Evolutionary conservation across 306 rosid species (phyloP), one percentile per base, ranked within the genome.

Genomic region (Cicer judaicum): DNA sequence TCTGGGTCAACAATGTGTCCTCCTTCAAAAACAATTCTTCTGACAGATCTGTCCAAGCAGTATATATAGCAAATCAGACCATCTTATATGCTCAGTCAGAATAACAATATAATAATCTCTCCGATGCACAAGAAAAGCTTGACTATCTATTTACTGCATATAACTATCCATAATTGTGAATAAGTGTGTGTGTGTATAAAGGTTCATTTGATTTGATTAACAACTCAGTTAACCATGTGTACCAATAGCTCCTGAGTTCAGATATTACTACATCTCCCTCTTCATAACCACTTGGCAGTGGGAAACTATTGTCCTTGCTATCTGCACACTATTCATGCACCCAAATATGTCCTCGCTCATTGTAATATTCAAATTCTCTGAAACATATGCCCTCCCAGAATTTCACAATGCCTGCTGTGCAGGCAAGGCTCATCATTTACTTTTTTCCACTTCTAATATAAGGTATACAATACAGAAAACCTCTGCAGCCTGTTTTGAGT

Each of bases 21-120:
- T 83, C 99, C 99, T 86, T 95, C 99, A 63, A 95, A 95, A 68
- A 90, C 92, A 78, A 92, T 89, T 86, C 99, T 92, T 82, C 98
- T 83, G 78, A 83, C 81, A 81, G 85, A 87, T 82, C 99, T 95
- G 90, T 78, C 72, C 38, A 66, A 68, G 73, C 15, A 80, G 67
- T 65, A 54, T 65, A 46, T 18, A 50, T 18, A 43, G 76, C n/a
- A 44, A 64, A 39, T 80, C 38, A 73, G 49, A 54, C 43, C 48
- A 21, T 81, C 50, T 34, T 14, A 71, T 38, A 60, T 53, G 7
- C n/a, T 74, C 44, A 5, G 42, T 24, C 60, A 52, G 13, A 61
- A 70, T n/a, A 52, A 75, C 41, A 72, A 21, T 8, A 61, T 13
- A 76, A 14, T 61, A 56, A 64, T n/a, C 36, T 29, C 36, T 3